Evolutionary conservation across 805 yeast species (phyloP).

Genomic region (Pichia exigua): DNA sequence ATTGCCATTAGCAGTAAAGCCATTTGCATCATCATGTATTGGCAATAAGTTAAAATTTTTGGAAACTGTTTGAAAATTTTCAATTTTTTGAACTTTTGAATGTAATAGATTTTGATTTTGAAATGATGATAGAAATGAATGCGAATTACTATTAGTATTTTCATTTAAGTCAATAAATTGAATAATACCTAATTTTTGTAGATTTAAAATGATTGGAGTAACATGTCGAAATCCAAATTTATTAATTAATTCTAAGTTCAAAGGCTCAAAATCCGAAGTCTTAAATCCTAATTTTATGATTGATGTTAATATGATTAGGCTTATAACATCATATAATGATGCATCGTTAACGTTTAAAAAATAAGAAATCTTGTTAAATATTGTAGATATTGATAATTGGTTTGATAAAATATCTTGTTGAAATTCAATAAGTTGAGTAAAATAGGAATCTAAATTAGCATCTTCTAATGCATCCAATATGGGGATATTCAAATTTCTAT

Average conservation of each 20-base stretch:
- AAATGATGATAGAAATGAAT: conserved; percentile 16
- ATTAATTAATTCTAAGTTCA: conserved; percentile 50
- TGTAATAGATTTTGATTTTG: background rate
- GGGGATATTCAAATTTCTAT: conserved; percentile 15
- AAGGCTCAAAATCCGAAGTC: conserved; percentile 48
- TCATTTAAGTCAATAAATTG: conserved; percentile 18
- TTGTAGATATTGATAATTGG: conserved; percentile 28
- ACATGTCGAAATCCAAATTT: conserved; percentile 53
- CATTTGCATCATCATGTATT: conserved; percentile 7
- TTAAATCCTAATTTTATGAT: conserved; percentile 61
- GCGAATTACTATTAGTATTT: background rate
- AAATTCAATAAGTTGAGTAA: conserved; percentile 45
- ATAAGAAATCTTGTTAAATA: conserved; percentile 28
- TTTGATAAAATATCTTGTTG: conserved; percentile 66
- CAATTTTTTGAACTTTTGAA: conserved; percentile 22
- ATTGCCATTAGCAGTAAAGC: conserved; percentile 15
- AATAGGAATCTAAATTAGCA: conserved; percentile 16
- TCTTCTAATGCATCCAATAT: conserved; percentile 7
- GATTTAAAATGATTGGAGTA: conserved; percentile 37
- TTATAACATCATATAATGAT: conserved; percentile 36
- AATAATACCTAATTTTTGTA: conserved; percentile 41
- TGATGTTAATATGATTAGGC: conserved; percentile 50
- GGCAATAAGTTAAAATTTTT: conserved; percentile 46
- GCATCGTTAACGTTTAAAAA: conserved; percentile 42
- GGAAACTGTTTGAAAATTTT: conserved; percentile 27